These are phyloP conservation scores for Pseudogymnoascus sp. DNA, from an alignment of 2,329 filamentous ascomycete species.

Conservation along the genomic window DNA sequence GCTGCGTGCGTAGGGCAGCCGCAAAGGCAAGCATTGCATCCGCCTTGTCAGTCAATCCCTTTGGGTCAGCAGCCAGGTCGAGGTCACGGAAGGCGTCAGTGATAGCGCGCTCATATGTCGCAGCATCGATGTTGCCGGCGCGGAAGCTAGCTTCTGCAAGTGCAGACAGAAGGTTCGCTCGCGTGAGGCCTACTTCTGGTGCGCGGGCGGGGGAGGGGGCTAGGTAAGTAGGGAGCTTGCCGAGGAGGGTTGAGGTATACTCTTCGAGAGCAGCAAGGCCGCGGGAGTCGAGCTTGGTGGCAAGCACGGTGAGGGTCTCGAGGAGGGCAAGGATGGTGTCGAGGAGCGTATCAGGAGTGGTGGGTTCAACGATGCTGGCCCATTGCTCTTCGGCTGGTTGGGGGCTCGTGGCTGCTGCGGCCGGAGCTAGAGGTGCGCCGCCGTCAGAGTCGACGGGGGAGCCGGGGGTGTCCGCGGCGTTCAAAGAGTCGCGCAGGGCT, in stretches of 20 bases:
- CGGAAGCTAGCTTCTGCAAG: constrained; percentile 52
- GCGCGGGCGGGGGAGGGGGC: constrained; percentile 34
- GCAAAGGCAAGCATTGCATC: constrained; percentile 50
- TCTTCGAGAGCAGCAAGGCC: constrained; percentile 52
- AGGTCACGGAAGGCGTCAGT: constrained; percentile 34
- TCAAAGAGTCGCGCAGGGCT: constrained; percentile 25
- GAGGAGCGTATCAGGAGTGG: constrained; percentile 57
- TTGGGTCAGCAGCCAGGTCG: constrained; percentile 37
- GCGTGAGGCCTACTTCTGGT: constrained; percentile 46
- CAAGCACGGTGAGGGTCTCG: constrained; percentile 44
- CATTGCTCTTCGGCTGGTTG: constrained; percentile 46
- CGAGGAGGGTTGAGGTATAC: constrained; percentile 44
- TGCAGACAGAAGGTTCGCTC: constrained; percentile 49
- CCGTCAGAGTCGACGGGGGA: constrained; percentile 30
- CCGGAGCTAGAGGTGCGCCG: constrained; percentile 16
- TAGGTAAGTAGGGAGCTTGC: constrained; percentile 45
- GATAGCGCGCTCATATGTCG: constrained; percentile 44
- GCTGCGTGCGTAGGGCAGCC: constrained; percentile 23
- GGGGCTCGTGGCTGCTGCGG: constrained; percentile 12
- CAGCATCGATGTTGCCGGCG: constrained; percentile 39
- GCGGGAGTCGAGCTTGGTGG: constrained; percentile 31
- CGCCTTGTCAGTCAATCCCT: constrained; percentile 46
- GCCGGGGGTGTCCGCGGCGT: constrained; percentile 26
- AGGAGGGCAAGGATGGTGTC: constrained; percentile 63
- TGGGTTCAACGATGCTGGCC: constrained; percentile 59